phyloP scores from a whole-genome alignment of 306 rosid species.

The Sphenostylis stenocarpa region DNA sequence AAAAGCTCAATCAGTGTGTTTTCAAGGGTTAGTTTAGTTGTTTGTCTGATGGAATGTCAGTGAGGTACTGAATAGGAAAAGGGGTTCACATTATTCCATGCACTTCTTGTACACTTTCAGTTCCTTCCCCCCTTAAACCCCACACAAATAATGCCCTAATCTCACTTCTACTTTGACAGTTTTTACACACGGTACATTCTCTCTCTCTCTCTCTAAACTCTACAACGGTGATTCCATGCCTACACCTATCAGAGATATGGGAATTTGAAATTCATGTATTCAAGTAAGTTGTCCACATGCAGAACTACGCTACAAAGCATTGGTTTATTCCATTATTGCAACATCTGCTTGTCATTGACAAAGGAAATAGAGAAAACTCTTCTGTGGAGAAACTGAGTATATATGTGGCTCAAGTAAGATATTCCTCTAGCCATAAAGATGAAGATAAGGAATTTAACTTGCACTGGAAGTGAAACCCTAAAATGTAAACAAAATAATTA shows the following conservation, averaged over 20 bases:
- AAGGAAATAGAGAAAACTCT: constrained; percentile 1
- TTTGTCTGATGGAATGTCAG: constrained; percentile 75
- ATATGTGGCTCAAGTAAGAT: background rate
- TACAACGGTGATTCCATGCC: constrained; percentile 17
- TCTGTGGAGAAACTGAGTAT: background rate
- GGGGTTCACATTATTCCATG: constrained; percentile 62
- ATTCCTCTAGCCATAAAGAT: background rate
- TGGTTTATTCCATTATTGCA: constrained; percentile 20
- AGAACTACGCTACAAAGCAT: constrained; percentile 22
- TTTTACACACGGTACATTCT: constrained; percentile 26
- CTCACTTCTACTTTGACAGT: constrained; percentile 26
- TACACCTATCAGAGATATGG: constrained; percentile 28
- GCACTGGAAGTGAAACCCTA: constrained; percentile 9
- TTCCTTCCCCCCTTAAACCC: constrained; percentile 44
- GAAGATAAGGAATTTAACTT: background rate
- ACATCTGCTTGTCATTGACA: background rate
- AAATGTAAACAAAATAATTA: background rate
- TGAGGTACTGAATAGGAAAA: constrained; percentile 61
- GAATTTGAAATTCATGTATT: constrained; percentile 13
- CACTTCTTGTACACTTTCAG: constrained; percentile 34
- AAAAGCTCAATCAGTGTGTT: constrained; percentile 51
- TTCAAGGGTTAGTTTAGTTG: constrained; percentile 48
- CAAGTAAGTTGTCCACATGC: constrained; percentile 41
- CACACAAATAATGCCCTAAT: constrained; percentile 37
- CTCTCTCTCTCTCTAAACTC: background rate